Conservation (phyloP, 768 basidiomycete genomes). For the Leccinum sublutescens region DNA sequence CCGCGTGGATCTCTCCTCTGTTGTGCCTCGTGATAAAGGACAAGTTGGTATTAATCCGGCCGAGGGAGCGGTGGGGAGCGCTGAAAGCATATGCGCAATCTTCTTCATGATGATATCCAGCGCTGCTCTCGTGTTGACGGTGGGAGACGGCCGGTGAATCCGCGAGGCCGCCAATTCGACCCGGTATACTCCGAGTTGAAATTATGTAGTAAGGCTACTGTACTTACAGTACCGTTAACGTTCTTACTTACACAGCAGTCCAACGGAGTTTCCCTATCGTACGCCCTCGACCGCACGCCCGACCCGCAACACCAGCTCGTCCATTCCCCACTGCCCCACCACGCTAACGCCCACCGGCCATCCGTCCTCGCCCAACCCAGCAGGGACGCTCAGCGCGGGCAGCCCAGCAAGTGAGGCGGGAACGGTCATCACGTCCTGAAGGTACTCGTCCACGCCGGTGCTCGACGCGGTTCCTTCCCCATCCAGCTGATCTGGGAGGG, state of each 20-base stretch:
- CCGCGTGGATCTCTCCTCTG: neutral
- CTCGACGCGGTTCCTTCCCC: slow-evolving; percentile 13
- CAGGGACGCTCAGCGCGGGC: slow-evolving; percentile 77
- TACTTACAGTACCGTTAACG: no score
- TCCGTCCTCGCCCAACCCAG: slow-evolving; percentile 45
- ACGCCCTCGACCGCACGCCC: slow-evolving; percentile 44
- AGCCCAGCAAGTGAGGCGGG: slow-evolving; percentile 90
- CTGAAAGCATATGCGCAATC: no score
- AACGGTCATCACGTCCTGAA: slow-evolving; percentile 90
- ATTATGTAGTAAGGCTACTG: no score
- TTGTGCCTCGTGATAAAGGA: no score
- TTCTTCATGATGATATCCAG: no score
- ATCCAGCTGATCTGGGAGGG: neutral
- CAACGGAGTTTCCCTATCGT: slow-evolving; percentile 3
- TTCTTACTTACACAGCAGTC: neutral
- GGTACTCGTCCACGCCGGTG: slow-evolving; percentile 54
- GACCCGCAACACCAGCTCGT: slow-evolving; percentile 55
- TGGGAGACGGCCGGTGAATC: no score
- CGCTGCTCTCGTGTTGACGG: no score
- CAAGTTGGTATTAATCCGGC: no score
- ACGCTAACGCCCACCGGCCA: slow-evolving; percentile 87
- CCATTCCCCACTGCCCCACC: slow-evolving; percentile 86
- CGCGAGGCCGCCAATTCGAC: no score
- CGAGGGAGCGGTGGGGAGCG: no score
- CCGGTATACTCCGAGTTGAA: no score